Evolutionary conservation across 352 stramenopile species (phyloP).

Genomic region (Pythium volutum): DNA sequence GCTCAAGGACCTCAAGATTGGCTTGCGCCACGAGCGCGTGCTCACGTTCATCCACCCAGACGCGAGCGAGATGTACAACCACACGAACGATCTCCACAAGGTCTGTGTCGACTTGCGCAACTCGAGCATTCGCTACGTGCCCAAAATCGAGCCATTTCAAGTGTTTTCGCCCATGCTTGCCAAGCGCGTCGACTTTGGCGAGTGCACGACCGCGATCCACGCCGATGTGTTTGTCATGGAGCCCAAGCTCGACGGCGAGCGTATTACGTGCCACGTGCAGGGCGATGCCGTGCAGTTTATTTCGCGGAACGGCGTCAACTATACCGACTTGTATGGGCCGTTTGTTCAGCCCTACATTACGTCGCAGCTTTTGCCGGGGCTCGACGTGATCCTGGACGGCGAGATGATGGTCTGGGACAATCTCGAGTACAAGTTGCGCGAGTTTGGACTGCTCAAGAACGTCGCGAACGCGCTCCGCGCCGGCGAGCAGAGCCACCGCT

Average conservation of each 20-base stretch:
- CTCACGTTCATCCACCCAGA: constrained; percentile 81
- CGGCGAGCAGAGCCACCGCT: constrained; percentile 55
- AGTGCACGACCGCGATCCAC: constrained; percentile 72
- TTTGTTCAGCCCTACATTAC: constrained; percentile 59
- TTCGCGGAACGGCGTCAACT: constrained; percentile 84
- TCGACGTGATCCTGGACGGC: constrained; percentile 80
- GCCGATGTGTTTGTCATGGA: constrained; percentile 77
- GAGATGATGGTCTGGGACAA: constrained; percentile 91
- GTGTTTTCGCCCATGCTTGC: constrained; percentile 86
- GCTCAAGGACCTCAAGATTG: constrained; percentile 87
- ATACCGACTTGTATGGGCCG: constrained; percentile 67
- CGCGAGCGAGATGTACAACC: constrained; percentile 85
- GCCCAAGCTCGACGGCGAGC: constrained; percentile 80
- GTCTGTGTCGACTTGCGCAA: constrained; percentile 74
- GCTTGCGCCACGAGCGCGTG: constrained; percentile 74
- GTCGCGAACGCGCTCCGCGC: constrained; percentile 60
- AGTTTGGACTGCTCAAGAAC: constrained; percentile 82
- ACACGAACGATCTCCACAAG: constrained; percentile 81
- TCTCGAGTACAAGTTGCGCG: constrained; percentile 60
- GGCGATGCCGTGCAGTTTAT: constrained; percentile 70
- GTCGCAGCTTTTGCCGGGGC: constrained; percentile 47
- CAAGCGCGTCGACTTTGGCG: constrained; percentile 82
- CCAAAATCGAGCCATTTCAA: constrained; percentile 76
- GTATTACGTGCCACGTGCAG: constrained; percentile 79
- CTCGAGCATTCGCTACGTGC: constrained; percentile 77